Evolutionary conservation across 345 rosid genomes (phyloP).

Genomic region (Acer yangbiense): DNA sequence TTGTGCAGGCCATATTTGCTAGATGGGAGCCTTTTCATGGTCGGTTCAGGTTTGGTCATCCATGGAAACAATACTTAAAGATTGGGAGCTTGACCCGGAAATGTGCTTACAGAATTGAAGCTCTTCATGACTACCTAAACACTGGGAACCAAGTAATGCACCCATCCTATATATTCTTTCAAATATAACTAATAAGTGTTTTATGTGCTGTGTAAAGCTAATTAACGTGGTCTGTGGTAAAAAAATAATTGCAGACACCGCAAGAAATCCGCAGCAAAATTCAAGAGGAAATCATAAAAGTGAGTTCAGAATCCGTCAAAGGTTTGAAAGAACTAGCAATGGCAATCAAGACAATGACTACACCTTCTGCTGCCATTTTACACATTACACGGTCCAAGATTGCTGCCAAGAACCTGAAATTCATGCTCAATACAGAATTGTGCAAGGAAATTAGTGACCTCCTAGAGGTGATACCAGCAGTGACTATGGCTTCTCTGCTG

Average conservation of each 20-base stretch:
- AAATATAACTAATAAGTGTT: neutral
- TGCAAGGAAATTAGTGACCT: conserved; percentile 22
- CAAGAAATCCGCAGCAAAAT: conserved; percentile 22
- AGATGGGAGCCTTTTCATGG: conserved; percentile 50
- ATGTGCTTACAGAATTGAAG: conserved; percentile 41
- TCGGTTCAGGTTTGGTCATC: conserved; percentile 40
- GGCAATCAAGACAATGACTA: conserved; percentile 29
- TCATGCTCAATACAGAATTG: conserved; percentile 18
- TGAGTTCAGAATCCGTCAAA: conserved; percentile 32
- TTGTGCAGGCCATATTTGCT: conserved; percentile 40
- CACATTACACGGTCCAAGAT: conserved; percentile 34
- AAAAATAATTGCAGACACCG: conserved; percentile 24
- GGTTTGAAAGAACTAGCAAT: conserved; percentile 39
- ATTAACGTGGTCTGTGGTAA: neutral
- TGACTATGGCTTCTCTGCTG: conserved; percentile 31
- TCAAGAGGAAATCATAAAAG: conserved; percentile 30
- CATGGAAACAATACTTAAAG: conserved; percentile 42
- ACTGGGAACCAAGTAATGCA: conserved; percentile 6
- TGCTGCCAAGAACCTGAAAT: conserved; percentile 25
- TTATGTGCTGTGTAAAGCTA: neutral
- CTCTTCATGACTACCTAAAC: conserved; percentile 24
- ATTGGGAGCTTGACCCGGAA: conserved; percentile 36
- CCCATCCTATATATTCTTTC: neutral
- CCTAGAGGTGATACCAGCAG: conserved; percentile 24
- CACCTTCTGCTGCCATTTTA: conserved; percentile 19